Evolutionary conservation across 805 yeast species (phyloP).

Genomic region (Ogataea sp.): DNA sequence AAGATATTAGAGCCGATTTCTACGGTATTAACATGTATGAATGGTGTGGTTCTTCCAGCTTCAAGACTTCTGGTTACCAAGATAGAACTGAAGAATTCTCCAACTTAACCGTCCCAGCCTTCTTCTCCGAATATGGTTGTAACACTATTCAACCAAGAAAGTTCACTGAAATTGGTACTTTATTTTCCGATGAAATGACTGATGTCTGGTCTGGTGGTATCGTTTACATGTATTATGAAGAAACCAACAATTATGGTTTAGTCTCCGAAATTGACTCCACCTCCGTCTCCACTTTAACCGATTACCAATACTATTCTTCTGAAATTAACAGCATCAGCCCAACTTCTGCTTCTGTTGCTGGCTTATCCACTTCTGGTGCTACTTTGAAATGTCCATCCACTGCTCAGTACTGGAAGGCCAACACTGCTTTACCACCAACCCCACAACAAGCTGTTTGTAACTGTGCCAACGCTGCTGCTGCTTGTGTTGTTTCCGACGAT

Average conservation of each 20-base stretch:
- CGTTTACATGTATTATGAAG: constrained; percentile 79
- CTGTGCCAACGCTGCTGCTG: constrained; percentile 47
- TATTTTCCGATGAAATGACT: constrained; percentile 64
- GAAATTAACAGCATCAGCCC: constrained; percentile 51
- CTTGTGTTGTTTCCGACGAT: constrained; percentile 52
- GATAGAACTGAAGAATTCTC: constrained; percentile 56
- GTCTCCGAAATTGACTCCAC: constrained; percentile 42
- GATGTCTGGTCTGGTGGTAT: constrained; percentile 88
- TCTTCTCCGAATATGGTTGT: constrained; percentile 83
- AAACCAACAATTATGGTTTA: constrained; percentile 67
- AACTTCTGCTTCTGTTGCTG: constrained; percentile 34
- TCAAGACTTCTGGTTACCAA: constrained; percentile 53
- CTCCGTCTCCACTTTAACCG: constrained; percentile 51
- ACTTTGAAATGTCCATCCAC: constrained; percentile 57
- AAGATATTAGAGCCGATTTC: constrained; percentile 61
- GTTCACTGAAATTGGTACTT: constrained; percentile 62
- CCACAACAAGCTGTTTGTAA: constrained; percentile 59
- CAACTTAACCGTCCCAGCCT: constrained; percentile 61
- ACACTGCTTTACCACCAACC: constrained; percentile 69
- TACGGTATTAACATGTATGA: constrained; percentile 87
- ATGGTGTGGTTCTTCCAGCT: constrained; percentile 72
- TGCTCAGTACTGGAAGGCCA: constrained; percentile 52
- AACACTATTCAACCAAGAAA: constrained; percentile 60
- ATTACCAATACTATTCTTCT: constrained; percentile 54
- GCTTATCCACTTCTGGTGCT: constrained; percentile 30